phyloP scores from a whole-genome alignment of 2,329 filamentous ascomycete genomes.

The Xylaria sp. region DNA sequence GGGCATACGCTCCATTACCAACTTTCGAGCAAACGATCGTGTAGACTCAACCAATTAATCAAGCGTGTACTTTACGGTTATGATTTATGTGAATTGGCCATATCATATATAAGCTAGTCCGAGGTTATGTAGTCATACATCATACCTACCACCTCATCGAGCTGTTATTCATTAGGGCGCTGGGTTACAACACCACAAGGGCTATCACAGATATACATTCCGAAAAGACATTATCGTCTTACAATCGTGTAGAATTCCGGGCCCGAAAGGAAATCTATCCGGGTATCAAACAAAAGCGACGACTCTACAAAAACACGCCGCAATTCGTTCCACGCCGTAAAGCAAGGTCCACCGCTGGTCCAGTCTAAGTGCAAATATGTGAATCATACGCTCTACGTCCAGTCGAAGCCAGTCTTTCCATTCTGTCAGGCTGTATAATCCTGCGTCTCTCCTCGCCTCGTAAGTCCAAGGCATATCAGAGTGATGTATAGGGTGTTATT shows the following conservation, averaged over 20 bases:
- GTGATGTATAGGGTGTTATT: constrained; percentile 21
- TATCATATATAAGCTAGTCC: not conserved
- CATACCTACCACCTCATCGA: not conserved
- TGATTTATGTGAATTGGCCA: no score
- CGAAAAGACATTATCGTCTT: constrained; percentile 5
- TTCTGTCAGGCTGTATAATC: constrained; percentile 22
- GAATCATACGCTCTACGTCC: constrained; percentile 23
- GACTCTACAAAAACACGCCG: constrained; percentile 29
- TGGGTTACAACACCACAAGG: no score
- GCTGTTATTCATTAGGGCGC: not conserved
- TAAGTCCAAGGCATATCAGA: not conserved
- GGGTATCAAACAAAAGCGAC: constrained; percentile 45
- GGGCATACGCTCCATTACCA: no score
- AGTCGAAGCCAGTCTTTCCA: constrained; percentile 25
- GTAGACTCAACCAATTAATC: not conserved
- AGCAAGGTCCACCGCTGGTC: constrained; percentile 24
- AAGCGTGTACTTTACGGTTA: no score
- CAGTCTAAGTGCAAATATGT: constrained; percentile 24
- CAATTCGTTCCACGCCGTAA: constrained; percentile 28
- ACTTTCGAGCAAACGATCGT: no score
- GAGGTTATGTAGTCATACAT: no score
- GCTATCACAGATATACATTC: not conserved
- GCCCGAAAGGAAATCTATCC: constrained; percentile 44
- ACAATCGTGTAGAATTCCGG: constrained; percentile 28
- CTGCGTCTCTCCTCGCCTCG: not conserved